A percentile compares a stretch with the other conserved stretches of the same genome.
Evolutionary conservation across 257 asterid genomes (phyloP).

Genomic region (Euphrasia confusa): DNA sequence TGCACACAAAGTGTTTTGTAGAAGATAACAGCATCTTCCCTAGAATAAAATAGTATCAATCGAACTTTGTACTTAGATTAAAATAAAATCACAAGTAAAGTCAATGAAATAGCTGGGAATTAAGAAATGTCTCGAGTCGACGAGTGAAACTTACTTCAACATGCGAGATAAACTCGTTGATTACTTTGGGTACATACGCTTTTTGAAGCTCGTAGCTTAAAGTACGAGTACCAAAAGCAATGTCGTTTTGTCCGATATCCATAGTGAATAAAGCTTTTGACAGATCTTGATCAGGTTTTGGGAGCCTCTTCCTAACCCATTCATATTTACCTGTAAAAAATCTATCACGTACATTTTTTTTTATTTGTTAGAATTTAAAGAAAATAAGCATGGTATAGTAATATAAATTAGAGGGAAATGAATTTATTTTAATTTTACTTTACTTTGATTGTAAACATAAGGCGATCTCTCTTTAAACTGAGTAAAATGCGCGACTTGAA

Average conservation of each 20-base stretch:
- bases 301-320: constrained; percentile 30
- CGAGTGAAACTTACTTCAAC: constrained; percentile 32
- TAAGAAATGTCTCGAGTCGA: too few species aligned
- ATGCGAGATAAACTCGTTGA: constrained; percentile 32
- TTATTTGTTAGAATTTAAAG: neutral
- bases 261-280: constrained; percentile 46
- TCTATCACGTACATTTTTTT: neutral
- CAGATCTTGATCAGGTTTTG: constrained; percentile 29
- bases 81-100: too few species aligned
- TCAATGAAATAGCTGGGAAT: neutral
- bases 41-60: too few species aligned
- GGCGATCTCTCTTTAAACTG: constrained; percentile 46
- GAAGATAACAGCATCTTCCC: too few species aligned
- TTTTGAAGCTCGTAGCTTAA: constrained; percentile 23
- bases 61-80: too few species aligned
- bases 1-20: too few species aligned
- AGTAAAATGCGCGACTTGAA: constrained; percentile 53
- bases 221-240: constrained; percentile 26
- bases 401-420: too few species aligned
- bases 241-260: constrained; percentile 61
- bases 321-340: constrained; percentile 21
- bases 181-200: constrained; percentile 25
- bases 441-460: constrained; percentile 36
- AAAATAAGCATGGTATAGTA: neutral
- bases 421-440: neutral